Base-by-base conservation (phyloP, 306 rosid genomes). In the Canavalia ensiformis region DNA sequence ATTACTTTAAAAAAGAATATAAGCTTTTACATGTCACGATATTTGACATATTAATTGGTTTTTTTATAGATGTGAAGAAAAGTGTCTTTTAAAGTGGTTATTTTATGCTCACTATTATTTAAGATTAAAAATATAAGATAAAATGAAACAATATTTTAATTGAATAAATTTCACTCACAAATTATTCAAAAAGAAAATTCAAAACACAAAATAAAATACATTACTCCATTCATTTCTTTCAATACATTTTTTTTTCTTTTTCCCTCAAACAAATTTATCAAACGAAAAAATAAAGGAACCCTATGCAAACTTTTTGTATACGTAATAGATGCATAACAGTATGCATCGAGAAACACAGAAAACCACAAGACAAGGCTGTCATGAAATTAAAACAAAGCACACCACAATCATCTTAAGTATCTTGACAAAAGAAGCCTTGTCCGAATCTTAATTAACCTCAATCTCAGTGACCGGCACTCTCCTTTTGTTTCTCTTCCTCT, bases 401-500 rank as follows among this genome's bases (percentile, higher is more conserved):
- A 81, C 79, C 81, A 80, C 47, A 25, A 81, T 35, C 50, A 73
- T 58, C 37, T 18, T 39, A 18, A 49, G 52, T 5, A 18, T 18
- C 25, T 18, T 12, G 13, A 4, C 6, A 28, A 50, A 13, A 33
- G 25, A 39, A 80, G 68, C 30, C 6, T 0, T 10, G 49, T 37
- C 10, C 4, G 41, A 37, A 37, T 37, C 41, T 2, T 37, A 37
- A 65, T 42, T 41, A 18, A 18, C 25, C 25, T 57, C 58, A 37
- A 65, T 42, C 50, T 56, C 76, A 83, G 52, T 78, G 76, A 83
- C 72, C 31, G 3, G 54, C 62, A 72, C 64, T 35, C 41, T 83
- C 76, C 63, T 83, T 77, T 45, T 83, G 63, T 10, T 76, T 74
- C 3, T 42, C 70, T 11, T 77, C 82, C 50, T 79, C 77, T 78